Base-by-base conservation (phyloP, 345 rosid genomes). In the Hibiscus syriacus region DNA sequence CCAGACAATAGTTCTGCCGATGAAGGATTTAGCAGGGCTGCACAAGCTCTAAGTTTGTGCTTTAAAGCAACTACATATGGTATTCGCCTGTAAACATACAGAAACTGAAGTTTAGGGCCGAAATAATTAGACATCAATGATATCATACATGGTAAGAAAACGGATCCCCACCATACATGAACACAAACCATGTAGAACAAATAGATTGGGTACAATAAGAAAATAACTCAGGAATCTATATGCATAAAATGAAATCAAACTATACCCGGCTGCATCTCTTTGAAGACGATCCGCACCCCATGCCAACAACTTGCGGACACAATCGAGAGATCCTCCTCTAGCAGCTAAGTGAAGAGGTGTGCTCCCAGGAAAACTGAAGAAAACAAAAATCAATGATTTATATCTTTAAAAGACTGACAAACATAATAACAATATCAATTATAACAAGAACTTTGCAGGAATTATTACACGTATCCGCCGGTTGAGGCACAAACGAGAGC, bases 291-390 rank as follows among this genome's bases (percentile, higher is more conserved):
- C 98, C 13, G 98, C 98, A 66, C 98, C 98, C 99, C 99, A 92
- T 3, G 98, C 98, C 73, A 95, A 84, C 79, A 95, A 78, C 29
- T 82, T 88, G 1, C 97, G 88, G 32, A 88, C 84, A 68, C 99
- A 95, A 71, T 90, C 99, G 16, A 90, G 87, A 76, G 98, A 95
- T 46, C 99, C 99, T 0, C 96, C 95, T 80, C 98, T 83, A 22
- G 99, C 99, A 41, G 99, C 99, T 72, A 95, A 80, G 82, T 92
- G 99, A 76, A 95, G 99, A 79, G 99, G 96, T 58, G 99, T 90
- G 70, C 96, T 92, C 16, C 96, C 98, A 0, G 94, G 93, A 56
- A 66, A 87, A 27, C 99, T 95, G 78, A 48, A 79, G 5, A 43
- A 43, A 43, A 76, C 14, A 38, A 52, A 59, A 5, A 27, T 68